Evolutionary conservation across 257 asterid genomes (phyloP), one percentile per base, ranked within the genome.

Genomic region (Fraxinus quadrangulata): DNA sequence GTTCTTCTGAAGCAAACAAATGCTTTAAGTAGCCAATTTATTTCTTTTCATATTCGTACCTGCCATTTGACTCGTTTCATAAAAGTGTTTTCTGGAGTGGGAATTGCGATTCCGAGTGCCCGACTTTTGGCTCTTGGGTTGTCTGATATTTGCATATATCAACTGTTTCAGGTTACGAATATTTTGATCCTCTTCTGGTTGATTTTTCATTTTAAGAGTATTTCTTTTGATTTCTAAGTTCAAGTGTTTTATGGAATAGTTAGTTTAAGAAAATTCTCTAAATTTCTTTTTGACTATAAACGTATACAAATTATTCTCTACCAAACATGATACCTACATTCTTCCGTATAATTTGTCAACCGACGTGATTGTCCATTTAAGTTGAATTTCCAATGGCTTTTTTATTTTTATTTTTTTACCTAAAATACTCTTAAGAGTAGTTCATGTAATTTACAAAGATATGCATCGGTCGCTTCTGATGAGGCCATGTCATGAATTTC

Each of bases 401-500:
- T 14, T 45, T 11, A 26, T 26, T 26, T 26, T 26, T 26, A 26
- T 45, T 2, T 47, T 5, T 7, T 39, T 1, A 39, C 11, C 11
- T 0, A 54, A 54, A 19, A 54, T 54, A 24, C 69, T 7, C 19
- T 24, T 24, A 24, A 3, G 34, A 24, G 68, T 63, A 63, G 34
- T 63, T 63, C 31, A 11, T n/a, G 21, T 26, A 33, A 7, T 74
- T 11, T 6, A 14, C 34, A 17, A 63, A 63, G 69, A 63, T 63
- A 63, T 75, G 47, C 67, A 42, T 23, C 17, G 0, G 7, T 13
- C 8, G 21, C 33, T 75, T 61, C 71, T 81, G 34, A 83, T 78
- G 78, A 66, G 74, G 75, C 33, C 17, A n/a, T 75, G 51, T 63
- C 9, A 9, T 79, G 71, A 45, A 61, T 75, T 81, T 75, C 75